Evolutionary conservation across 257 asterid genomes (phyloP).

Genomic region (Jaltomata sinuosa): DNA sequence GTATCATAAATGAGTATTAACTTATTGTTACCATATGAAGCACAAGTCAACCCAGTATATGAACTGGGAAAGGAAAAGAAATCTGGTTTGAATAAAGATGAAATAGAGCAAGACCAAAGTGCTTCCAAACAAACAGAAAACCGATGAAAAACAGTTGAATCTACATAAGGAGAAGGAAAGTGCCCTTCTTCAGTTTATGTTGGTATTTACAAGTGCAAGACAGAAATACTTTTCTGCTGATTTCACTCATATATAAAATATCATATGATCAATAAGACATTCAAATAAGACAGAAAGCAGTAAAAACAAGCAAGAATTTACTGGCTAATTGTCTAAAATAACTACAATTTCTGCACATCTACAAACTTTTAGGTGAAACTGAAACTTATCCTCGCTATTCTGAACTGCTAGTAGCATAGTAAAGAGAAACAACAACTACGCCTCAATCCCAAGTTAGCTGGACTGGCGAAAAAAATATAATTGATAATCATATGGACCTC

Average conservation of each 20-base stretch:
- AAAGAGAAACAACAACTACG: background rate
- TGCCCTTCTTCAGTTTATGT: background rate
- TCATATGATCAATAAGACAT: background rate
- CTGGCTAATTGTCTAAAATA: background rate
- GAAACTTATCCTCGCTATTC: background rate
- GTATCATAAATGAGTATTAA: background rate
- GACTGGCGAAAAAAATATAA: background rate
- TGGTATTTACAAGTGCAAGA: background rate
- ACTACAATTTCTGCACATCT: background rate
- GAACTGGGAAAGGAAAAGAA: background rate
- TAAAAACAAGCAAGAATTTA: background rate
- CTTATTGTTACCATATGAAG: background rate
- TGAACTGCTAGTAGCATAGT: background rate
- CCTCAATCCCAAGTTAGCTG: background rate
- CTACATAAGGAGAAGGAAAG: background rate
- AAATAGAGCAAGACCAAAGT: background rate
- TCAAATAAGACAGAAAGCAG: background rate
- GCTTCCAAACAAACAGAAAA: background rate
- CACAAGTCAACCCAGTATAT: background rate
- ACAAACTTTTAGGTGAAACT: background rate
- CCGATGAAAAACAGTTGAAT: background rate
- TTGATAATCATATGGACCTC: background rate
- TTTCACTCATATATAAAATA: background rate
- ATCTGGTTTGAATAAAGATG: background rate
- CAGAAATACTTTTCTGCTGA: background rate